These are phyloP conservation scores for Ustilago lituana DNA, from an alignment of 1,284 basidiomycete species.

Conservation along the genomic window DNA sequence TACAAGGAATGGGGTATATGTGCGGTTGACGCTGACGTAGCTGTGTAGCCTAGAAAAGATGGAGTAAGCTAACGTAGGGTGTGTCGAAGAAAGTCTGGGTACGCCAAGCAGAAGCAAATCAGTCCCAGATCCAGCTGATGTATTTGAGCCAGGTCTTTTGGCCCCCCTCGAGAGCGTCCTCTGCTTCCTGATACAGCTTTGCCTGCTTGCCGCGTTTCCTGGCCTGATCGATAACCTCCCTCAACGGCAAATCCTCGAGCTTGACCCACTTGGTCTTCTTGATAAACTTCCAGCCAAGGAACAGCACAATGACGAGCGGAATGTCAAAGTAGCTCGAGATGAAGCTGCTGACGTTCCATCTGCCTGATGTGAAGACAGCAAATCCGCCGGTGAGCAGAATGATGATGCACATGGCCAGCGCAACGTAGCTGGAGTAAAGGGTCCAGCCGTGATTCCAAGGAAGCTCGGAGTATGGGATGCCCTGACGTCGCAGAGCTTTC, in stretches of 20 bases:
- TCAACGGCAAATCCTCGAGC: slow-evolving; percentile 25
- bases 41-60: neutral
- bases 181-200: slow-evolving; percentile 15
- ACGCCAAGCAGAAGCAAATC: neutral
- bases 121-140: slow-evolving; percentile 46
- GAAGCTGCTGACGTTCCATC: slow-evolving; percentile 73
- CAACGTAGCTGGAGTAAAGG: slow-evolving; percentile 61
- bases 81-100: no score
- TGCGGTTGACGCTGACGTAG: neutral
- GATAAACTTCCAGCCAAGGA: slow-evolving; percentile 67
- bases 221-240: slow-evolving; percentile 27
- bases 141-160: slow-evolving; percentile 19
- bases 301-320: slow-evolving; percentile 78
- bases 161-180: slow-evolving; percentile 15
- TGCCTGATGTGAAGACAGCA: slow-evolving; percentile 48
- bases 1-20: neutral
- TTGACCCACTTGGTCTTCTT: slow-evolving; percentile 42
- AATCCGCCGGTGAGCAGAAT: slow-evolving; percentile 68
- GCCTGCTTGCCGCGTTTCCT: slow-evolving; percentile 13
- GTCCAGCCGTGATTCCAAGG: slow-evolving; percentile 67
- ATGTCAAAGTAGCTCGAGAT: slow-evolving; percentile 82
- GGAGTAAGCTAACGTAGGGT: neutral
- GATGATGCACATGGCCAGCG: slow-evolving; percentile 33
- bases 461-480: slow-evolving; percentile 71
- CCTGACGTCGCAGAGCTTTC: slow-evolving; percentile 73